A percentile compares a stretch with the other conserved stretches of the same genome.
These are phyloP conservation scores for Sporisorium iseilematis-ciliati DNA, from an alignment of 1,284 basidiomycete genomes.

Conservation along the genomic window DNA sequence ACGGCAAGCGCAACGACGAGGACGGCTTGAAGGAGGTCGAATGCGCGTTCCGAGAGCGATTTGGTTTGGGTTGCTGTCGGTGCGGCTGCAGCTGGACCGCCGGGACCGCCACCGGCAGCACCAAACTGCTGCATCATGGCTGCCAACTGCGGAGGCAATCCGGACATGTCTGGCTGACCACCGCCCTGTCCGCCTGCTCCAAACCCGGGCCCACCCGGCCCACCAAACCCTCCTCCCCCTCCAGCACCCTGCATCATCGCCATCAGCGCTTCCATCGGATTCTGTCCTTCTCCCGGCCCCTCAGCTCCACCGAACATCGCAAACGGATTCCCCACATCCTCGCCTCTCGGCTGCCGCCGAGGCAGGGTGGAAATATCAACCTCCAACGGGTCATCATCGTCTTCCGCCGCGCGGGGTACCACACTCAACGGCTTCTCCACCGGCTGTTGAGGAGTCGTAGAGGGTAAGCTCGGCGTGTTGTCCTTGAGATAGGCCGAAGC, in stretches of 20 bases:
- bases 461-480: conserved; percentile 21
- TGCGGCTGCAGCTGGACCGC: conserved; percentile 7
- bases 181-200: conserved; percentile 3
- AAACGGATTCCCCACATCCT: conserved; percentile 36
- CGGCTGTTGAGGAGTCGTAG: conserved; percentile 7
- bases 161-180: conserved; percentile 39
- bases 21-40: conserved; percentile 41
- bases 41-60: conserved; percentile 29
- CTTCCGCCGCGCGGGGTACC: conserved; percentile 21
- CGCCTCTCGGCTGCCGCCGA: conserved; percentile 11
- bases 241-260: conserved; percentile 52
- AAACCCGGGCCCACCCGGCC: conserved; percentile 8
- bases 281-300: conserved; percentile 12
- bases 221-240: conserved; percentile 28
- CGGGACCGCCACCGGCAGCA: conserved; percentile 17
- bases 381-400: conserved; percentile 60
- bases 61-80: conserved; percentile 22
- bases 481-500: conserved; percentile 58
- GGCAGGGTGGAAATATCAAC: conserved; percentile 50
- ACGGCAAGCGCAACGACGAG: conserved; percentile 40
- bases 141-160: conserved; percentile 44
- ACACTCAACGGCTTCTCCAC: not conserved
- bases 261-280: conserved; percentile 53
- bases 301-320: conserved; percentile 29
- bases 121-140: conserved; percentile 59